phyloP scores from a whole-genome alignment of 495 filamentous ascomycete species.

The Terfezia boudieri region DNA sequence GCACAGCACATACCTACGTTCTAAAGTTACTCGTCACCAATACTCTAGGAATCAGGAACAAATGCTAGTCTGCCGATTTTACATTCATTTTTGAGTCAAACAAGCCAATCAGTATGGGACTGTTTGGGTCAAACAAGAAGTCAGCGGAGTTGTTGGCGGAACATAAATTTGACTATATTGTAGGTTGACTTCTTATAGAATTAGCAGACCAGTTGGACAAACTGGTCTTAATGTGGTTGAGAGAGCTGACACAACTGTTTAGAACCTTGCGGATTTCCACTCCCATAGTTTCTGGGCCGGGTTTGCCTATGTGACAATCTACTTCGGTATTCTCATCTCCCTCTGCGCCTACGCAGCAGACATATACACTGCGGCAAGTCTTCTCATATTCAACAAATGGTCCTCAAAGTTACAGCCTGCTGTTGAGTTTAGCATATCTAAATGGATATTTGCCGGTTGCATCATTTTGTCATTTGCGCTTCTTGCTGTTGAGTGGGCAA shows the following conservation, averaged over 20 bases:
- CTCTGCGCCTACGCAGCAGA: conserved; percentile 75
- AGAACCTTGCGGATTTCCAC: conserved; percentile 84
- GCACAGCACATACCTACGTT: too few relatives aligned
- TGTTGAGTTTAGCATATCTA: conserved; percentile 46
- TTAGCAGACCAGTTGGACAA: too few relatives aligned
- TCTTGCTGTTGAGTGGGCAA: conserved; percentile 49
- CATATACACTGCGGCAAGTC: conserved; percentile 75
- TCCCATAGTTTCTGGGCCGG: conserved; percentile 48
- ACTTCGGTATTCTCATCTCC: conserved; percentile 52
- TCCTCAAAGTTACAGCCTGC: conserved; percentile 34
- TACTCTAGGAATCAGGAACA: too few relatives aligned
- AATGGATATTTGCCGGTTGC: conserved; percentile 77
- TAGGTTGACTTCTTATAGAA: conserved; percentile 24
- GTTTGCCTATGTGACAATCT: conserved; percentile 70
- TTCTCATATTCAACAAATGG: conserved; percentile 56
- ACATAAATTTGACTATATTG: conserved; percentile 90
- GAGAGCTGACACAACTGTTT: neutral
- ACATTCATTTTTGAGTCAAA: too few relatives aligned
- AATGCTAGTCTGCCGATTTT: too few relatives aligned
- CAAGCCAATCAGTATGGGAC: conserved; percentile 31
- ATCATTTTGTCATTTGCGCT: conserved; percentile 73
- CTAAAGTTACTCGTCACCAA: too few relatives aligned
- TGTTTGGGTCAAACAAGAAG: conserved; percentile 51
- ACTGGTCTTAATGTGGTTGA: too few relatives aligned
- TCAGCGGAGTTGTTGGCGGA: conserved; percentile 43